A percentile compares a stretch with the other conserved stretches of the same genome.
These are phyloP conservation scores for Oleoguttula mirabilis DNA, from an alignment of 495 filamentous ascomycete species.

Conservation along the genomic window DNA sequence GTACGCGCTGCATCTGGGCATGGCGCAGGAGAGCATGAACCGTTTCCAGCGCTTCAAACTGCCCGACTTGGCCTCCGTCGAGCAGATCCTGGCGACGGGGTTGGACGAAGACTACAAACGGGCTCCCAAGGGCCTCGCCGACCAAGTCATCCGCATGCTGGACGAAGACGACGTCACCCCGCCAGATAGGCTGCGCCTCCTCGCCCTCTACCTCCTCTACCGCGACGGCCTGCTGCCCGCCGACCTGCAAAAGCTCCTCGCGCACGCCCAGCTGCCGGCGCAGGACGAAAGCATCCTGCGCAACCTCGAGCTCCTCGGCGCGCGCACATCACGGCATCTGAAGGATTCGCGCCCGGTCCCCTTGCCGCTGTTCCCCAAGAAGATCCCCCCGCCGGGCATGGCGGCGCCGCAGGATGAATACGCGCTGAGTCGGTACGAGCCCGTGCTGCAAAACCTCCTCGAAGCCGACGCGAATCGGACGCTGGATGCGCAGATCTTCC, in stretches of 20 bases:
- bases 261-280: slow-evolving; percentile 65
- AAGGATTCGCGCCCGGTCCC: slow-evolving; percentile 59
- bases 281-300: slow-evolving; percentile 58
- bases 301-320: slow-evolving; percentile 76
- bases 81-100: slow-evolving; percentile 80
- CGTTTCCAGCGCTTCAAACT: slow-evolving; percentile 75
- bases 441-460: slow-evolving; percentile 39
- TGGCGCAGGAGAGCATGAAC: slow-evolving; percentile 98
- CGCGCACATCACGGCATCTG: slow-evolving; percentile 55
- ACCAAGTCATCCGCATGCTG: slow-evolving; percentile 71
- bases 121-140: slow-evolving; percentile 66
- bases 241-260: slow-evolving; percentile 72
- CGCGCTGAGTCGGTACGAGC: slow-evolving; percentile 48
- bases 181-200: slow-evolving; percentile 68
- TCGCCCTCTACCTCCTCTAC: slow-evolving; percentile 76
- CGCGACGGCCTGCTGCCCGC: slow-evolving; percentile 77
- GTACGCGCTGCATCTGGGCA: slow-evolving; percentile 86
- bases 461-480: slow-evolving; percentile 53
- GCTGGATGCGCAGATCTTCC: slow-evolving; percentile 52
- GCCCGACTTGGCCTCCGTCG: slow-evolving; percentile 70
- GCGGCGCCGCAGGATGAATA: slow-evolving; percentile 39
- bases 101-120: slow-evolving; percentile 86
- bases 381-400: slow-evolving; percentile 32
- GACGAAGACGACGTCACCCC: slow-evolving; percentile 62
- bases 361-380: slow-evolving; percentile 55